Base-by-base conservation (phyloP, 495 filamentous ascomycete genomes). In the Penicillium crystallinum region DNA sequence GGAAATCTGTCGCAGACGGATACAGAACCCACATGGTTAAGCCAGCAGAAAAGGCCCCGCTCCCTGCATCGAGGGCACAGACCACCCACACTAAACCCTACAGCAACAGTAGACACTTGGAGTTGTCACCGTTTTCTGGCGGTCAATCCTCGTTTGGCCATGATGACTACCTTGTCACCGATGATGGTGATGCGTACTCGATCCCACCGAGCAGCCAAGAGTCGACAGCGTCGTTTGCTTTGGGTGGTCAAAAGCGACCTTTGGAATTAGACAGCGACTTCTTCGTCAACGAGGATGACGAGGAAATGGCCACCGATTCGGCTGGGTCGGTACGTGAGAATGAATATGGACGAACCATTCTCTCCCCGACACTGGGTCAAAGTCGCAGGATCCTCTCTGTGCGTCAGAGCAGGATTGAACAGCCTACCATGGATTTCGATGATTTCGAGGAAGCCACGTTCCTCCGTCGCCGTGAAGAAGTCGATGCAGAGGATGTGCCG, bases 1-100 rank as follows among this genome's bases (percentile, higher is more conserved):
- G 92, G 53, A 96, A 97, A 69, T 85, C 86, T 9, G 84, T 97
- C 3, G 87, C 89, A 0, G 90, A 96, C 52, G 92, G 92, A 46
- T 95, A 96, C 74, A 95, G 92, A 72, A 92, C 88, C 11, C 61
- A 74, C 50, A 54, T 52, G 51, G 54, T 53, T 23, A 57, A 66
- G 59, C 46, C 62, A 44, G 17, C 64, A 51, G 53, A 67, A 50
- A 55, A 72, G 58, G 35, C 29, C n/a, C 33, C 52, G 52, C 59
- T 30, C 55, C 56, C 52, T 55, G 55, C 49, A 52, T 57, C 49
- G 59, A 54, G 36, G 14, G 55, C 57, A 33, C 52, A 57, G 52
- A 52, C 48, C 22, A 31, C 52, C 11, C 35, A 18, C 25, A 46
- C 54, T 43, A 50, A 64, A 17, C 29, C 42, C 41, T 35, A 52